These are phyloP conservation scores for Penicillium turbatum DNA, from an alignment of 495 filamentous ascomycete genomes.

Conservation along the genomic window DNA sequence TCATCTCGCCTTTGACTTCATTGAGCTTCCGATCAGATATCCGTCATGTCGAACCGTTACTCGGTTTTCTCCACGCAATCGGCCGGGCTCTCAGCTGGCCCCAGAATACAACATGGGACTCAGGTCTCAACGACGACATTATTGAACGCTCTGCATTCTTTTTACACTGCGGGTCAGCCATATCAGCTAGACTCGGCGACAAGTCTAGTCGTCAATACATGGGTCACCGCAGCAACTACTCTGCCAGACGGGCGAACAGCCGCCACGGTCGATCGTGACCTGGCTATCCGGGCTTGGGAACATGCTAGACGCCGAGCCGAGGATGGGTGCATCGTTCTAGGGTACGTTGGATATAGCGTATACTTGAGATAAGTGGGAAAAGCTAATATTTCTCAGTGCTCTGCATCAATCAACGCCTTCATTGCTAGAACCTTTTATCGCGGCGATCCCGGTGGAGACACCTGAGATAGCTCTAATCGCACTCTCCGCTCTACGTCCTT, in stretches of 20 bases:
- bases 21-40: neutral
- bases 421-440: conserved; percentile 73
- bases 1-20: conserved; percentile 1
- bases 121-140: conserved; percentile 91
- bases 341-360: conserved; percentile 48
- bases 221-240: conserved; percentile 70
- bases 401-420: conserved; percentile 86
- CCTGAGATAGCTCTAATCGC: conserved; percentile 71
- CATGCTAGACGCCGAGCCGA: conserved; percentile 92
- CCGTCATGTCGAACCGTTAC: conserved; percentile 71
- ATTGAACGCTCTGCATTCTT: conserved; percentile 85
- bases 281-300: conserved; percentile 88
- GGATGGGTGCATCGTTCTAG: conserved; percentile 87
- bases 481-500: conserved; percentile 74
- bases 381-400: conserved; percentile 50
- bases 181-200: conserved; percentile 87
- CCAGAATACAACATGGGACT: conserved; percentile 60
- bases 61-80: conserved; percentile 82
- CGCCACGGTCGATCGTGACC: conserved; percentile 72
- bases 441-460: conserved; percentile 70
- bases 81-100: conserved; percentile 47
- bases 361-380: neutral
- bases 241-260: conserved; percentile 63
- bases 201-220: conserved; percentile 91
- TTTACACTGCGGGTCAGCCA: conserved; percentile 74